Evolutionary conservation across 129 eudicot species (phyloP).

Genomic region (Escallonia rubra): DNA sequence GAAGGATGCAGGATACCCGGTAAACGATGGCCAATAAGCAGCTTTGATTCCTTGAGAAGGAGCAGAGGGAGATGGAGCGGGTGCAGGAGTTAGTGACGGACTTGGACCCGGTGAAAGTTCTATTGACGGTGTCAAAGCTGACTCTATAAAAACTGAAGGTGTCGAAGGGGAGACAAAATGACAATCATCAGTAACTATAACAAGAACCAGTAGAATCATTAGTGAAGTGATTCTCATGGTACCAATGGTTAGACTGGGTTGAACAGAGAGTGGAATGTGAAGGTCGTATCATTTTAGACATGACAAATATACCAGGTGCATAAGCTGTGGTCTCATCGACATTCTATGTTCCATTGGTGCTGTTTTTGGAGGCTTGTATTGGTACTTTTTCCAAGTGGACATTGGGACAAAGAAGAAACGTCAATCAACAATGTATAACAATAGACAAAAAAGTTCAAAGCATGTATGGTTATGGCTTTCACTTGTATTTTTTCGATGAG

Average conservation of each 20-base stretch:
- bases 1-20: conserved; percentile 36
- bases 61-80: neutral
- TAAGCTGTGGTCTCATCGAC: conserved; percentile 2
- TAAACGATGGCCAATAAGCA: conserved; percentile 49
- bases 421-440: no score
- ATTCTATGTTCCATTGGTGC: neutral
- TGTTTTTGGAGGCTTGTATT: neutral
- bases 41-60: conserved; percentile 28
- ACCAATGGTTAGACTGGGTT: neutral
- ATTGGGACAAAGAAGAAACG: neutral
- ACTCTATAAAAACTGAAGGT: neutral
- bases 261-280: neutral
- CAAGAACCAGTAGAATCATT: neutral
- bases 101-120: neutral
- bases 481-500: no score
- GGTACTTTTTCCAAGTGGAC: neutral
- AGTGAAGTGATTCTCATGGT: neutral
- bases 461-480: no score
- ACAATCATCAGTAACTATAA: neutral
- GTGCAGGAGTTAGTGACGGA: neutral
- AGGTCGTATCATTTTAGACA: neutral
- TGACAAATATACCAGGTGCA: neutral
- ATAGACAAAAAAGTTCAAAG: no score
- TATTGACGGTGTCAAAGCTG: neutral
- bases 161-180: neutral